A percentile compares a stretch with the other conserved stretches of the same genome.
These are phyloP conservation scores for Sisymbrium altissimum DNA, from an alignment of 345 rosid genomes.

Conservation along the genomic window DNA sequence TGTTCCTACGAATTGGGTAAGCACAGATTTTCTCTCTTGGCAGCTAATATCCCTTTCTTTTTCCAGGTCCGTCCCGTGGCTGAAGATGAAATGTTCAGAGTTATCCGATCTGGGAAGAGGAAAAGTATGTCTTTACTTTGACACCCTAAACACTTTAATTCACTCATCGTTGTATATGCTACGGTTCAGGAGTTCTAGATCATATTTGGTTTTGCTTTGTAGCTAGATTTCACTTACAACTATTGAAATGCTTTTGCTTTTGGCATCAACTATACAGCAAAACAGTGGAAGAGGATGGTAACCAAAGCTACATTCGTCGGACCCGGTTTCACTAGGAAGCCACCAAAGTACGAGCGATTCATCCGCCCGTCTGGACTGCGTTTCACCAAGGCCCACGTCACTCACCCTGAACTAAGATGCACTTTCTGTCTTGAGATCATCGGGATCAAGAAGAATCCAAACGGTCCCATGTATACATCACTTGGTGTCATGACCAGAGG, in stretches of 20 bases:
- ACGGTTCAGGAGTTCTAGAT: not conserved
- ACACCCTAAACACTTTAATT: not conserved
- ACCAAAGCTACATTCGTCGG: conserved; percentile 90
- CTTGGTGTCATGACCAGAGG: conserved; percentile 94
- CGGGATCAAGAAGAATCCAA: conserved; percentile 88
- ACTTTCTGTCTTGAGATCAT: conserved; percentile 86
- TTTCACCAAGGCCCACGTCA: conserved; percentile 89
- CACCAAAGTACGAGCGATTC: conserved; percentile 94
- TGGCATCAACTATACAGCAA: conserved; percentile 46
- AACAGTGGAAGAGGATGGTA: conserved; percentile 98
- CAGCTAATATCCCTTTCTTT: not conserved
- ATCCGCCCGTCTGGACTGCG: conserved; percentile 89
- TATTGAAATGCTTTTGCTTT: not conserved
- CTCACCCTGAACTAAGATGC: conserved; percentile 88
- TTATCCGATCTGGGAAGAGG: conserved; percentile 80
- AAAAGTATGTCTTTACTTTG: conserved; percentile 54
- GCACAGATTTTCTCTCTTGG: not conserved
- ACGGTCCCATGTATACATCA: conserved; percentile 89
- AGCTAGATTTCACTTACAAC: not conserved
- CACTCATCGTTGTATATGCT: not conserved
- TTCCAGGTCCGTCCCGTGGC: conserved; percentile 95
- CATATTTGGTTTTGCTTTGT: not conserved
- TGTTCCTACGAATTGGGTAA: too few relatives aligned
- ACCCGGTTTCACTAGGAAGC: conserved; percentile 87
- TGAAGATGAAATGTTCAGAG: conserved; percentile 98